phyloP scores from a whole-genome alignment of 1,284 basidiomycete genomes.

The Naganishia albida region DNA sequence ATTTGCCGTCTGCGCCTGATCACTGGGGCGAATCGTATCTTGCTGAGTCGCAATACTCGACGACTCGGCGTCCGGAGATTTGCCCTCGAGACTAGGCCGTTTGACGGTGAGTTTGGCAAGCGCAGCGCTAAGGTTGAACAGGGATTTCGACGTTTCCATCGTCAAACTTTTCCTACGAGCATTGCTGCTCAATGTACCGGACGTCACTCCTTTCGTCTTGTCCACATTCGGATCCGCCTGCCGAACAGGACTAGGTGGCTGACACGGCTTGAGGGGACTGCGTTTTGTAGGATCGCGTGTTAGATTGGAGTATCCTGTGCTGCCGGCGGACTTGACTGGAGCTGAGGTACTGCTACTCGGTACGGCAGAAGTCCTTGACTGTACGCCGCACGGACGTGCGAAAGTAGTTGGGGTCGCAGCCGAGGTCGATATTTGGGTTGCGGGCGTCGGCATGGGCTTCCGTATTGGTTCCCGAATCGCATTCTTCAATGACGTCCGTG shows the following conservation, averaged over 20 bases:
- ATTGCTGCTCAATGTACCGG: constrained; percentile 10
- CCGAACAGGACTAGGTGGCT: constrained; percentile 3
- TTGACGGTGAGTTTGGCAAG: constrained; percentile 47
- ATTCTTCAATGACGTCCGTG: constrained; percentile 16
- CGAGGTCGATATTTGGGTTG: not conserved
- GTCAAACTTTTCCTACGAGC: constrained; percentile 42
- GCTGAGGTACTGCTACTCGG: not conserved
- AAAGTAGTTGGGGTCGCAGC: not conserved
- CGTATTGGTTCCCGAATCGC: constrained; percentile 1
- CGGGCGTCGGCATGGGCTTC: constrained; percentile 2
- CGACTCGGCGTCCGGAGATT: not conserved
- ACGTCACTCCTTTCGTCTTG: not conserved
- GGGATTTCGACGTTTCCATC: constrained; percentile 44
- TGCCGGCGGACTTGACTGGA: not conserved
- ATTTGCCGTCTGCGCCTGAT: not conserved
- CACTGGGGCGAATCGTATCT: not conserved
- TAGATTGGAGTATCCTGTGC: not conserved
- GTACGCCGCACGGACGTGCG: constrained; percentile 10
- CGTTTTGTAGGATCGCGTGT: not conserved
- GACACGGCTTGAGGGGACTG: not conserved
- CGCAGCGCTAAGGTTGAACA: constrained; percentile 45
- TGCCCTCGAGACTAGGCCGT: constrained; percentile 17
- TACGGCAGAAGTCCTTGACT: not conserved
- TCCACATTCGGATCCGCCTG: not conserved
- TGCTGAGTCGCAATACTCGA: not conserved